Evolutionary conservation across 768 basidiomycete genomes (phyloP).

Genomic region (Leucosporidium yakuticum): DNA sequence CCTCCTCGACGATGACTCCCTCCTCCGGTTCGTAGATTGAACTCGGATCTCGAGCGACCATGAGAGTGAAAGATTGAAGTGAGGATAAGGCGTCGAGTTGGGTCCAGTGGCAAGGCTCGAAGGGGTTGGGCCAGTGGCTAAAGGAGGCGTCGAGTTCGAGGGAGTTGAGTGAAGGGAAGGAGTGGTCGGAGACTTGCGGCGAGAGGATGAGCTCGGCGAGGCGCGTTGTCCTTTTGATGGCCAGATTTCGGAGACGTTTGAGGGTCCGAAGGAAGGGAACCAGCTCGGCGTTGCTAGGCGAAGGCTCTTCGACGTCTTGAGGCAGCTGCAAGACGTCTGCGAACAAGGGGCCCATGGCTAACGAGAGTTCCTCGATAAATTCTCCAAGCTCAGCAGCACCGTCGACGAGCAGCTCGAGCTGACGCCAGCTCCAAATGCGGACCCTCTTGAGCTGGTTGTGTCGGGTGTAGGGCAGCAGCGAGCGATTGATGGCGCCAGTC

Average conservation of each 20-base stretch:
- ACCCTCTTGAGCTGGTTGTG: neutral
- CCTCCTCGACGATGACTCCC: too few species aligned
- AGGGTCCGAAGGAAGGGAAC: neutral
- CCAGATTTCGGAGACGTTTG: neutral
- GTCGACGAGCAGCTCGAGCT: neutral
- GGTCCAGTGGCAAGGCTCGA: neutral
- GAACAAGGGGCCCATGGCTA: neutral
- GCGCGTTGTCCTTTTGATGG: neutral
- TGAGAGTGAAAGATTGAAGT: neutral
- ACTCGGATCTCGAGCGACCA: neutral
- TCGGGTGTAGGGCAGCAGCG: neutral
- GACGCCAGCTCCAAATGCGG: neutral
- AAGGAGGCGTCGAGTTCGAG: neutral
- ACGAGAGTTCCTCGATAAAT: neutral
- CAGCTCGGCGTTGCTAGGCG: neutral
- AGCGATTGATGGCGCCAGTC: neutral
- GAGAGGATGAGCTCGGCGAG: neutral
- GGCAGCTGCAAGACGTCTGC: neutral
- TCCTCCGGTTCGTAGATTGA: neutral
- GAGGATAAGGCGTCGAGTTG: neutral
- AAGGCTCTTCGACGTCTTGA: neutral
- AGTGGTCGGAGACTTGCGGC: neutral
- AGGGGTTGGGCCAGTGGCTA: neutral
- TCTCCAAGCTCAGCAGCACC: neutral
- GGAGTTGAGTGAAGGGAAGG: neutral